phyloP scores from a whole-genome alignment of 495 filamentous ascomycete genomes.

The Penicillium crystallinum region DNA sequence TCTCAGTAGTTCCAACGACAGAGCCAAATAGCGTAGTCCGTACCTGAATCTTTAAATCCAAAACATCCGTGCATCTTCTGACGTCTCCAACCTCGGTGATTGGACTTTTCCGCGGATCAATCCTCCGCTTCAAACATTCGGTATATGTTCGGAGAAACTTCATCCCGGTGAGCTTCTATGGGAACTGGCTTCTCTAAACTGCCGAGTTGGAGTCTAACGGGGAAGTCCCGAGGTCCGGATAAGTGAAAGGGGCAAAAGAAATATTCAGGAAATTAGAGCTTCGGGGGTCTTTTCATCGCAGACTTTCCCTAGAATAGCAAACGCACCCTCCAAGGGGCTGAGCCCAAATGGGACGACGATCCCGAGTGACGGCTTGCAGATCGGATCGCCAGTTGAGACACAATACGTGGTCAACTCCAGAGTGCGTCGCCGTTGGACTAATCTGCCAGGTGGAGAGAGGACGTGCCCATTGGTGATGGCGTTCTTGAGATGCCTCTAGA shows the following conservation, averaged over 20 bases:
- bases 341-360: constrained; percentile 19
- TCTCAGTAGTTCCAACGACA: too few species aligned
- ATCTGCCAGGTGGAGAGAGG: not conserved
- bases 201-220: constrained; percentile 8
- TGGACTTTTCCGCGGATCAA: not conserved
- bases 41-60: not conserved
- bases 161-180: constrained; percentile 17
- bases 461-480: not conserved
- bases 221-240: constrained; percentile 8
- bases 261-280: not conserved
- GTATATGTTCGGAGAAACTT: constrained; percentile 31
- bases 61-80: not conserved
- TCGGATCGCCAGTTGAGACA: constrained; percentile 39
- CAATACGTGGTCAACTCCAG: constrained; percentile 22
- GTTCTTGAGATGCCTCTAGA: not conserved
- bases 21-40: too few species aligned
- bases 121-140: constrained; percentile 6
- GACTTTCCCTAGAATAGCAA: constrained; percentile 16
- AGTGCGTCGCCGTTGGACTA: constrained; percentile 23
- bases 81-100: too few species aligned
- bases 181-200: constrained; percentile 2
- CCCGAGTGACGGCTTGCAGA: constrained; percentile 33
- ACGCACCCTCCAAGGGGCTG: constrained; percentile 13
- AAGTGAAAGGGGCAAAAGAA: not conserved
- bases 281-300: constrained; percentile 3